phyloP scores from a whole-genome alignment of 2,329 filamentous ascomycete genomes.

The Cercospora sp. region DNA sequence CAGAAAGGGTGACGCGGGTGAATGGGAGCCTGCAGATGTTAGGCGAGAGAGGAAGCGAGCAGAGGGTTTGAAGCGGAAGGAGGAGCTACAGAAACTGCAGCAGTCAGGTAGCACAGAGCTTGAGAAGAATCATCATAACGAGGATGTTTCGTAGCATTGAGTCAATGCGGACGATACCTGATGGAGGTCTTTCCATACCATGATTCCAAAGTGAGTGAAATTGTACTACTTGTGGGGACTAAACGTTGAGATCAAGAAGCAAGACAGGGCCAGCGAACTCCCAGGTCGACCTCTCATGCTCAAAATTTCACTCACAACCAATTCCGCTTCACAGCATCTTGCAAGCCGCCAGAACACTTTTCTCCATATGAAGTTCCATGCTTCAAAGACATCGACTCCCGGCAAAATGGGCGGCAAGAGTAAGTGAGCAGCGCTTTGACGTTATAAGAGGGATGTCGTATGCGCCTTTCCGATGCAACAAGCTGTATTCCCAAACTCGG shows the following conservation, averaged over 20 bases:
- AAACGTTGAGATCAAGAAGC: too few species aligned
- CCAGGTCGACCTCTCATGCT: not conserved
- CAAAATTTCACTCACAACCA: not conserved
- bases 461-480: not conserved
- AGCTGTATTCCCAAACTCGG: not conserved
- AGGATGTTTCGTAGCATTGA: not conserved
- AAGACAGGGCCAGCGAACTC: not conserved
- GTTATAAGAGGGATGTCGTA: not conserved
- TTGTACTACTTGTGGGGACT: not conserved
- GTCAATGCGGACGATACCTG: not conserved
- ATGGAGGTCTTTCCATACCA: not conserved
- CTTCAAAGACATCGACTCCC: not conserved
- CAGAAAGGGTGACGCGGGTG: slow-evolving; percentile 38
- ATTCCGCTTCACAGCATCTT: not conserved
- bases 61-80: slow-evolving; percentile 49
- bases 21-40: slow-evolving; percentile 44
- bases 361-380: not conserved
- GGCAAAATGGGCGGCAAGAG: not conserved
- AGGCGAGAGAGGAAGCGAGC: slow-evolving; percentile 44
- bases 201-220: not conserved
- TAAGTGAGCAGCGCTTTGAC: too few species aligned
- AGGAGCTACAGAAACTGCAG: slow-evolving; percentile 10
- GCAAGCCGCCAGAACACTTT: not conserved
- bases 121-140: not conserved
- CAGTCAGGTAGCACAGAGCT: not conserved